phyloP scores from a whole-genome alignment of 2,329 filamentous ascomycete species.

The Sclerotinia nivalis region DNA sequence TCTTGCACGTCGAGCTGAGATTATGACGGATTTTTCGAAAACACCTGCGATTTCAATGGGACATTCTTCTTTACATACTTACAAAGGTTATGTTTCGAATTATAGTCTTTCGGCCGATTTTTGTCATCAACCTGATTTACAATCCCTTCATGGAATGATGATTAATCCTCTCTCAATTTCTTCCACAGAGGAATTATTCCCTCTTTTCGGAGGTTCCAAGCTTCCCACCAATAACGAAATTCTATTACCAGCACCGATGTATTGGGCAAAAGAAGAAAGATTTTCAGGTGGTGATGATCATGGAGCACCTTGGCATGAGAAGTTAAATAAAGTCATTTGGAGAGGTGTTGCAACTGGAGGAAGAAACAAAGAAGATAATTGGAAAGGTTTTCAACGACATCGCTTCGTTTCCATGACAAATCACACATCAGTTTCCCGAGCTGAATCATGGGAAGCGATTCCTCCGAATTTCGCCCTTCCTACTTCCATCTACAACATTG shows the following conservation, averaged over 20 bases:
- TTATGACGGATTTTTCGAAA: constrained; percentile 48
- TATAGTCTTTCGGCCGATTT: constrained; percentile 49
- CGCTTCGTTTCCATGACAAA: constrained; percentile 58
- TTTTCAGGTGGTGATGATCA: constrained; percentile 59
- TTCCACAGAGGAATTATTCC: constrained; percentile 56
- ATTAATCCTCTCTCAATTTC: constrained; percentile 53
- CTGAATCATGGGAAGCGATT: constrained; percentile 38
- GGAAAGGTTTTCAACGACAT: constrained; percentile 58
- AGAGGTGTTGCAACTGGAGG: constrained; percentile 66
- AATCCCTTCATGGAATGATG: constrained; percentile 57
- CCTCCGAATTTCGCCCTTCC: constrained; percentile 58
- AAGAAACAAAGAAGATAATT: constrained; percentile 49
- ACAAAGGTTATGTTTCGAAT: constrained; percentile 46
- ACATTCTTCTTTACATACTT: constrained; percentile 45
- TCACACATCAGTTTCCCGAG: constrained; percentile 43
- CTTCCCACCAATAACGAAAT: constrained; percentile 64
- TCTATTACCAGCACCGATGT: constrained; percentile 64
- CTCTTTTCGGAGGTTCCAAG: constrained; percentile 63
- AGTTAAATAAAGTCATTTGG: constrained; percentile 60
- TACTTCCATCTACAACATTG: constrained; percentile 49
- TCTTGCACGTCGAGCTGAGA: constrained; percentile 52
- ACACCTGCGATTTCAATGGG: constrained; percentile 52
- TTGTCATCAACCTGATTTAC: constrained; percentile 55
- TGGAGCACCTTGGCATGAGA: constrained; percentile 58
- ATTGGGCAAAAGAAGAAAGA: constrained; percentile 59